Conservation (phyloP, 305 asterid species). For the Fraxinus platypoda region DNA sequence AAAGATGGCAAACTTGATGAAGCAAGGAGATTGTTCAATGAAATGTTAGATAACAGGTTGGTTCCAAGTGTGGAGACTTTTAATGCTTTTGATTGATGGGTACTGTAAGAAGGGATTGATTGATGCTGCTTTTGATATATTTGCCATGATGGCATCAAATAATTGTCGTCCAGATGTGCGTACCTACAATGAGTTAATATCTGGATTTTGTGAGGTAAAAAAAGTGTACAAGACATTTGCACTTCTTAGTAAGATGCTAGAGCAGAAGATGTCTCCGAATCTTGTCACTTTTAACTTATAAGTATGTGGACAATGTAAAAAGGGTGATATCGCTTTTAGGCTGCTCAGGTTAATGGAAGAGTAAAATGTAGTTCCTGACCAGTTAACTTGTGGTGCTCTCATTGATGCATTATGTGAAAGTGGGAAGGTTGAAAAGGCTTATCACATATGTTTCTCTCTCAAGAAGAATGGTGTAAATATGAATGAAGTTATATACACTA, state of each 20-base stretch:
- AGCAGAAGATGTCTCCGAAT: conserved; percentile 47
- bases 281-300: conserved; percentile 60
- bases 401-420: conserved; percentile 58
- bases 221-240: conserved; percentile 53
- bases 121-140: conserved; percentile 52
- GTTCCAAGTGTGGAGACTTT: conserved; percentile 51
- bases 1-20: background rate
- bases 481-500: conserved; percentile 56
- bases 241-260: conserved; percentile 46
- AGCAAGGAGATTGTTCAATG: background rate
- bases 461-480: conserved; percentile 45
- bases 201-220: conserved; percentile 52
- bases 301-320: conserved; percentile 70
- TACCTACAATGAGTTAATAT: conserved; percentile 72
- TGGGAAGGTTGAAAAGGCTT: conserved; percentile 58
- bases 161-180: conserved; percentile 59
- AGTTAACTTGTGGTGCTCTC: conserved; percentile 59
- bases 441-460: conserved; percentile 45
- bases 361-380: conserved; percentile 57
- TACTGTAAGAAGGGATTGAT: conserved; percentile 62
- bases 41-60: background rate
- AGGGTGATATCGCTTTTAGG: conserved; percentile 64
- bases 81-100: conserved; percentile 65
- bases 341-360: conserved; percentile 66
- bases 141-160: conserved; percentile 50